A percentile compares a stretch with the other conserved stretches of the same genome.
Conservation (phyloP, 352 stramenopile genomes). For the Phytophthora meadii region DNA sequence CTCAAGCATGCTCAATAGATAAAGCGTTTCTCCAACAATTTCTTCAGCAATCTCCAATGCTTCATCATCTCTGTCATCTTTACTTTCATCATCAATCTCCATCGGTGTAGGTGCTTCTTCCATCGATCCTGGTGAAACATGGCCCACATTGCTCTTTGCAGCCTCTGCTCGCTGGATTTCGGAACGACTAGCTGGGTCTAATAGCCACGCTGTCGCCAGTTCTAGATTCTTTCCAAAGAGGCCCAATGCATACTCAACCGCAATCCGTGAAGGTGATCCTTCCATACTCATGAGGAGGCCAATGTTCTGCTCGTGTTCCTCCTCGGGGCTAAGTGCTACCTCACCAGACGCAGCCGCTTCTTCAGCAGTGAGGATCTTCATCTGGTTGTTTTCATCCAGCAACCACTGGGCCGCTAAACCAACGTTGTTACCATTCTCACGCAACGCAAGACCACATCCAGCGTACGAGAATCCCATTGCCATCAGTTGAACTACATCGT, state of each 20-base stretch:
- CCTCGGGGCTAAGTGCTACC: constrained; percentile 61
- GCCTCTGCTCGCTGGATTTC: constrained; percentile 73
- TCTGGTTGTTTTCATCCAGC: constrained; percentile 80
- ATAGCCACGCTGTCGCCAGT: constrained; percentile 69
- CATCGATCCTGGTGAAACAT: not conserved
- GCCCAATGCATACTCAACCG: constrained; percentile 66
- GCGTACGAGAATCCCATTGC: constrained; percentile 91
- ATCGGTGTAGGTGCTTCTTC: constrained; percentile 32
- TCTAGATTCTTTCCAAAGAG: constrained; percentile 76
- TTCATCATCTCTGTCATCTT: constrained; percentile 54
- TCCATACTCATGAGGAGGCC: constrained; percentile 76
- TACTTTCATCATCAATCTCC: constrained; percentile 63
- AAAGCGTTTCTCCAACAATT: constrained; percentile 74
- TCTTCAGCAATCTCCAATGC: constrained; percentile 69
- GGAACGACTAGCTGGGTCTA: constrained; percentile 58
- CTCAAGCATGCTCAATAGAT: constrained; percentile 95
- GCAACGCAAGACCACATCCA: constrained; percentile 71
- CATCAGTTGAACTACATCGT: constrained; percentile 90
- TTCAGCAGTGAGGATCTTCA: constrained; percentile 71
- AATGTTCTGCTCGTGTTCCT: constrained; percentile 72
- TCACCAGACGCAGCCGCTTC: constrained; percentile 57
- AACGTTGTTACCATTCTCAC: constrained; percentile 72
- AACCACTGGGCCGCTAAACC: constrained; percentile 85
- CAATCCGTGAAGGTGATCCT: constrained; percentile 56
- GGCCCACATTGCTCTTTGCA: not conserved